These are phyloP conservation scores for Euphorbia tirucalli DNA, from an alignment of 345 rosid genomes.

Conservation along the genomic window DNA sequence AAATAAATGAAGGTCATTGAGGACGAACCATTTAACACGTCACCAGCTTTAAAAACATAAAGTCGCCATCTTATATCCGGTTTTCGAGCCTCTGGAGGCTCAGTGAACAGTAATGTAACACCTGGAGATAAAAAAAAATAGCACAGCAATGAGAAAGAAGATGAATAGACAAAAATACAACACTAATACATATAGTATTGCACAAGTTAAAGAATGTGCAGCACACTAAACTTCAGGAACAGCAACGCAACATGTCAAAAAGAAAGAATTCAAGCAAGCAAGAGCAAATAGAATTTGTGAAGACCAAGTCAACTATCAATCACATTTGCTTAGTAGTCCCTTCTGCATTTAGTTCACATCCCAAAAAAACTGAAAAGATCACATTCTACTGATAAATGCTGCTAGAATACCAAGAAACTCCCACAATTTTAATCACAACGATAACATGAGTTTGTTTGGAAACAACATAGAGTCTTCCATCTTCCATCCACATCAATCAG, in stretches of 20 bases:
- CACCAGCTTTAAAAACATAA: constrained; percentile 85
- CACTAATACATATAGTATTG: neutral
- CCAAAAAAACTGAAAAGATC: neutral
- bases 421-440: neutral
- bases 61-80: constrained; percentile 88
- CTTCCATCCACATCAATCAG: neutral
- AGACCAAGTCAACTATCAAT: constrained; percentile 2
- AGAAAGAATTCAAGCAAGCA: neutral
- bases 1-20: constrained; percentile 4
- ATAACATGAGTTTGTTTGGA: neutral
- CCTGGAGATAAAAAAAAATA: constrained; percentile 37
- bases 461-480: neutral
- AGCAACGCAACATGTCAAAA: neutral
- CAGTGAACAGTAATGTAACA: constrained; percentile 76
- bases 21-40: constrained; percentile 69
- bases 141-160: constrained; percentile 13
- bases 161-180: neutral
- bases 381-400: neutral
- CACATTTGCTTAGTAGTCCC: neutral
- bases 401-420: neutral
- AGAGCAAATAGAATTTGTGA: neutral
- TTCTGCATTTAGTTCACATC: neutral
- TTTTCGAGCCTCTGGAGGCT: constrained; percentile 92
- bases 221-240: neutral
- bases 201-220: neutral